Conservation (phyloP, 2,329 filamentous ascomycete species). For the Lecanicillium sp. region DNA sequence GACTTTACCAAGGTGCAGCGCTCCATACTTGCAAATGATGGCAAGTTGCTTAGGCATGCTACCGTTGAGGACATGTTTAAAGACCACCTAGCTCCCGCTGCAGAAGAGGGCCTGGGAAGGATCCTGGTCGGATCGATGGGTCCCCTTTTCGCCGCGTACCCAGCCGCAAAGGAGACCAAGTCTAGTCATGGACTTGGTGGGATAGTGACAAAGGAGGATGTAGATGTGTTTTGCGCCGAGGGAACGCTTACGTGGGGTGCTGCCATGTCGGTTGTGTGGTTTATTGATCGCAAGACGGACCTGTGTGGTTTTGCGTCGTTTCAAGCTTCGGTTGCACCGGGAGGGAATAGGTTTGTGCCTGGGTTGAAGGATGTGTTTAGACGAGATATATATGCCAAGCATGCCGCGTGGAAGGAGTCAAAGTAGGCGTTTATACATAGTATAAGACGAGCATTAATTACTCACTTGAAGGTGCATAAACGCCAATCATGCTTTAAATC, state of each 20-base stretch:
- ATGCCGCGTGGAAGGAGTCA: conserved; percentile 12
- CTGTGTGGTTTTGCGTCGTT: conserved; percentile 33
- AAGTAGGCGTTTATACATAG: too few relatives aligned
- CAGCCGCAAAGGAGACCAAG: conserved; percentile 20
- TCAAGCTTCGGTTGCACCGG: conserved; percentile 26
- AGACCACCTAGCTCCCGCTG: conserved; percentile 31
- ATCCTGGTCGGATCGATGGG: conserved; percentile 23
- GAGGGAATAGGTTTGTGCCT: conserved; percentile 10
- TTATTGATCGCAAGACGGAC: conserved; percentile 38
- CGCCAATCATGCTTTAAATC: too few relatives aligned
- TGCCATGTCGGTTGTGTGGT: conserved; percentile 36
- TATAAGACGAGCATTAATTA: too few relatives aligned
- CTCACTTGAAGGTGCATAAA: too few relatives aligned
- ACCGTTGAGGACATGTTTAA: conserved; percentile 37
- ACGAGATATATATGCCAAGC: not conserved
- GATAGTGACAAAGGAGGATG: conserved; percentile 28
- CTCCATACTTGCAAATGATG: conserved; percentile 40
- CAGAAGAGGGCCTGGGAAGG: conserved; percentile 16
- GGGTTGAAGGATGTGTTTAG: not conserved
- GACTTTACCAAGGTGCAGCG: conserved; percentile 36
- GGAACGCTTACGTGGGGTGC: conserved; percentile 37
- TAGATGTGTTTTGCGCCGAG: conserved; percentile 33
- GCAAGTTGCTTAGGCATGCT: conserved; percentile 31
- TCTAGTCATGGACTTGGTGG: conserved; percentile 33
- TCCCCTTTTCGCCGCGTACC: conserved; percentile 26